Percentiles rank a stretch among this genome's conserved stretches.
These are phyloP conservation scores for Deakozyma indianensis DNA, from an alignment of 805 yeast genomes.

Conservation along the genomic window DNA sequence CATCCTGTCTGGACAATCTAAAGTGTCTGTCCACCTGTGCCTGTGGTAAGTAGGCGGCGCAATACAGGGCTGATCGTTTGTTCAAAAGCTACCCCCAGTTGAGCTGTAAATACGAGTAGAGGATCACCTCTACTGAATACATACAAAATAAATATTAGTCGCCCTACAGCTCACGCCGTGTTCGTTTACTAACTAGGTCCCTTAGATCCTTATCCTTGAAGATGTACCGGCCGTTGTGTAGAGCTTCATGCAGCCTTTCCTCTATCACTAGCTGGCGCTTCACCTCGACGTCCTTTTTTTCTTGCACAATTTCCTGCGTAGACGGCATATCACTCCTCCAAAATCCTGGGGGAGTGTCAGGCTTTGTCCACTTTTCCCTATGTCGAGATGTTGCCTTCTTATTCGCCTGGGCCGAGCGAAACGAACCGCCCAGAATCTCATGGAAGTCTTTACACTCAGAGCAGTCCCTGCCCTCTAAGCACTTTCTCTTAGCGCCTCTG, in stretches of 20 bases:
- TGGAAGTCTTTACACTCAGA: constrained; percentile 16
- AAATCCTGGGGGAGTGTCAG: constrained; percentile 43
- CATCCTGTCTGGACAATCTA: too few species aligned
- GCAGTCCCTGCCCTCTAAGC: constrained; percentile 25
- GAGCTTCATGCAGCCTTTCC: constrained; percentile 1
- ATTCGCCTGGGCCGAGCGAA: background rate
- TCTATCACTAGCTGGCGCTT: background rate
- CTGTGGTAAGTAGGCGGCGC: too few species aligned
- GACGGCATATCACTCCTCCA: constrained; percentile 45
- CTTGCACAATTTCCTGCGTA: constrained; percentile 34
- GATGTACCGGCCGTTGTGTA: background rate
- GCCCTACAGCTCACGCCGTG: too few species aligned
- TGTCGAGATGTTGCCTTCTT: constrained; percentile 13
- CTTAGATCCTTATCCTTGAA: background rate
- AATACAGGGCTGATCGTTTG: too few species aligned
- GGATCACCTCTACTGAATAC: too few species aligned
- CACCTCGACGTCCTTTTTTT: constrained; percentile 16
- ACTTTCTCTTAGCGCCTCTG: constrained; percentile 21
- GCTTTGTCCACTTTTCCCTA: constrained; percentile 20
- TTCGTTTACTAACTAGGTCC: background rate
- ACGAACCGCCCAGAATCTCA: constrained; percentile 1
- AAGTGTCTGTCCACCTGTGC: too few species aligned
- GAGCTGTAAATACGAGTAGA: too few species aligned
- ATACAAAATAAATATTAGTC: too few species aligned
- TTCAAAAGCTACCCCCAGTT: too few species aligned